Evolutionary conservation across 345 rosid genomes (phyloP).

Genomic region (Eucalyptus pauciflora): DNA sequence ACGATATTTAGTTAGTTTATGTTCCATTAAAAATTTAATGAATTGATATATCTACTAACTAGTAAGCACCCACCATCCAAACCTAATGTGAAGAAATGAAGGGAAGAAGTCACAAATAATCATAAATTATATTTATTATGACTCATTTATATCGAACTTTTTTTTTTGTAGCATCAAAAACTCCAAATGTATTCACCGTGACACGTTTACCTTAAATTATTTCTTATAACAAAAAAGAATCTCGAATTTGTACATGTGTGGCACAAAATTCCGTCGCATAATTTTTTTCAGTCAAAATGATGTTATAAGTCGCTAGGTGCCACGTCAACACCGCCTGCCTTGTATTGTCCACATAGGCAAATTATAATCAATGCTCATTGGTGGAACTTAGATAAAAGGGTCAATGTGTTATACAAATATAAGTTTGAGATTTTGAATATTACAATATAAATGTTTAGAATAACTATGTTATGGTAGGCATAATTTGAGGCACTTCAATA

Average conservation of each 20-base stretch:
- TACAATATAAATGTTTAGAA: fast-evolving
- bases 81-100: background rate
- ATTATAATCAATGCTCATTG: fast-evolving
- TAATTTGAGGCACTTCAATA: background rate
- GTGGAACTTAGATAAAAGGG: background rate
- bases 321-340: fast-evolving
- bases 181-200: fast-evolving
- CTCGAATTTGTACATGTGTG: too few relatives aligned
- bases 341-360: fast-evolving
- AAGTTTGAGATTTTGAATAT: too few relatives aligned
- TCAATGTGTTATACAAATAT: too few relatives aligned
- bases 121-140: too few relatives aligned
- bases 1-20: too few relatives aligned
- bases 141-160: fast-evolving
- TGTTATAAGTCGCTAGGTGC: too few relatives aligned
- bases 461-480: too few relatives aligned
- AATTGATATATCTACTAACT: background rate
- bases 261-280: too few relatives aligned
- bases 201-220: too few relatives aligned
- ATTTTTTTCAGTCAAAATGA: too few relatives aligned
- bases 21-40: too few relatives aligned
- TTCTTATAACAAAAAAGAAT: too few relatives aligned
- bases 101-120: background rate
- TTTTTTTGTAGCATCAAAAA: fast-evolving
- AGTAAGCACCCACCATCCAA: background rate